Conservation (phyloP, 352 stramenopile species). For the Blastocystis sp. region DNA sequence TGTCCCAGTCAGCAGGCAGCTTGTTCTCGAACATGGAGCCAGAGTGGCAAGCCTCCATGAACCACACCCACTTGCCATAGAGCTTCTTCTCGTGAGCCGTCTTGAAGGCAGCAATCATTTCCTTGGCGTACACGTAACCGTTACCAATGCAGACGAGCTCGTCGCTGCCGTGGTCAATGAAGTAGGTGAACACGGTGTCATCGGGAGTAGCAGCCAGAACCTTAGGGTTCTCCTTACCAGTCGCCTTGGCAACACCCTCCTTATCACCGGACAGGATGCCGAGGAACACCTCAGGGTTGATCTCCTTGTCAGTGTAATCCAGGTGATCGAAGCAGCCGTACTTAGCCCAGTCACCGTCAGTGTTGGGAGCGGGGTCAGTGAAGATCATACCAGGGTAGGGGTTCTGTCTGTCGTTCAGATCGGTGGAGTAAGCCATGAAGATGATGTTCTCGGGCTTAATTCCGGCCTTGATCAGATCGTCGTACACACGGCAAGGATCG, state of each 20-base stretch:
- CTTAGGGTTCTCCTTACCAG: constrained; percentile 51
- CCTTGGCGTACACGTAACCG: background rate
- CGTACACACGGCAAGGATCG: constrained; percentile 59
- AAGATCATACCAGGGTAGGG: constrained; percentile 56
- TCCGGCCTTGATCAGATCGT: constrained; percentile 24
- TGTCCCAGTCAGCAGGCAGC: constrained; percentile 26
- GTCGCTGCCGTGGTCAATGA: constrained; percentile 58
- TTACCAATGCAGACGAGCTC: constrained; percentile 9
- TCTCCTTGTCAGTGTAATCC: constrained; percentile 46
- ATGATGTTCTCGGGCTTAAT: constrained; percentile 60
- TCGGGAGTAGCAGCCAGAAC: constrained; percentile 5
- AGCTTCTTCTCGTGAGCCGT: constrained; percentile 1
- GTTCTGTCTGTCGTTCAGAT: background rate
- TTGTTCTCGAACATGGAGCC: constrained; percentile 56
- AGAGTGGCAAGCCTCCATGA: constrained; percentile 62
- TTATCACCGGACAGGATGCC: constrained; percentile 23
- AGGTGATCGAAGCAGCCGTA: constrained; percentile 14
- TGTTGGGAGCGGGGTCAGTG: constrained; percentile 24
- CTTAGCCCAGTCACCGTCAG: background rate
- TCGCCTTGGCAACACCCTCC: constrained; percentile 12
- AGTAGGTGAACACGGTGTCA: constrained; percentile 65
- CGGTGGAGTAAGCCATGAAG: constrained; percentile 41
- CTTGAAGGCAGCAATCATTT: background rate
- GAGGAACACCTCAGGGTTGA: constrained; percentile 36
- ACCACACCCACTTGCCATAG: constrained; percentile 44